Percentiles rank a stretch among this genome's conserved stretches.
Conservation (phyloP, 148 eudicot species). For the Spergularia marina region DNA sequence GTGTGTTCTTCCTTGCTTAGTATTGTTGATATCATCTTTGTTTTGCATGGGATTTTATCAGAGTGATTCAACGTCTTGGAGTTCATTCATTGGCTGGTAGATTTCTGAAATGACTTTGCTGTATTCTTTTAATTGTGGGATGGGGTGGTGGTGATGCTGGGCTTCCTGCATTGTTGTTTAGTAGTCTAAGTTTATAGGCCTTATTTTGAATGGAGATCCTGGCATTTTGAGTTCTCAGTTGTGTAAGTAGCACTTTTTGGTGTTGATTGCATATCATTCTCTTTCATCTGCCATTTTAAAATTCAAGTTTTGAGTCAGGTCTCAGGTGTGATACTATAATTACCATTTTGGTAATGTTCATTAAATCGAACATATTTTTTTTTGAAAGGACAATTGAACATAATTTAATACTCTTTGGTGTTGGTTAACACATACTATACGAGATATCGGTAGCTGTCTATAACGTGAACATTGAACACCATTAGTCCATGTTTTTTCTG, state of each 20-base stretch:
- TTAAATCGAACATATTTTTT: not conserved
- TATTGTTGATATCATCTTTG: not conserved
- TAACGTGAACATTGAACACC: not conserved
- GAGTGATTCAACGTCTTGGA: not conserved
- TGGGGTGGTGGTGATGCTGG: not conserved
- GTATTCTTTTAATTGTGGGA: not conserved
- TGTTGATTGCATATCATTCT: not conserved
- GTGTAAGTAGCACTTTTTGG: not conserved
- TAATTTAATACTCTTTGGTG: not conserved
- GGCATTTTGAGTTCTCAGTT: not conserved
- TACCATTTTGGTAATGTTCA: not conserved
- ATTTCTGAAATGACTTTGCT: not conserved
- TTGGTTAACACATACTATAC: not conserved
- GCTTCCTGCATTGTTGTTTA: not conserved
- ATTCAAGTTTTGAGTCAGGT: not conserved
- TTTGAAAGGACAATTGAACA: not conserved
- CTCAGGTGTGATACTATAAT: too few species aligned
- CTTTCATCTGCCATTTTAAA: not conserved
- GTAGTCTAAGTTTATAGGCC: not conserved
- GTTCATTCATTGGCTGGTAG: not conserved
- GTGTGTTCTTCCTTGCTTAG: not conserved
- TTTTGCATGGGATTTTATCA: not conserved
- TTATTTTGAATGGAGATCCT: not conserved
- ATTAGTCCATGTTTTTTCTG: not conserved
- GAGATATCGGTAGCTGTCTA: not conserved